Evolutionary conservation across 2,329 filamentous ascomycete genomes (phyloP).

Genomic region (Drechslerella stenobrocha): DNA sequence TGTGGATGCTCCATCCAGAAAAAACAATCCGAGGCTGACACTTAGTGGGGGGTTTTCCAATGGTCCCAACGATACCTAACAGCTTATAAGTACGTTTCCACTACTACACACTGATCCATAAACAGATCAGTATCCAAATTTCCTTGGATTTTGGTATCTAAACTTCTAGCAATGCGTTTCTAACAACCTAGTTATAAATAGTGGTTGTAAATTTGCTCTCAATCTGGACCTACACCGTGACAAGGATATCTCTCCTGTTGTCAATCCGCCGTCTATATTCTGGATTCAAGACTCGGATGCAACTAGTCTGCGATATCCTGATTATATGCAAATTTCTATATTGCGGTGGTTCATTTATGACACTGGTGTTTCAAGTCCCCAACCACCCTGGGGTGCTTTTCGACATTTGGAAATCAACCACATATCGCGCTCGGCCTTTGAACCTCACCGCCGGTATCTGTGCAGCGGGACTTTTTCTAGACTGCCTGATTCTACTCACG

Average conservation of each 20-base stretch:
- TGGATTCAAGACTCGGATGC: slow-evolving; percentile 36
- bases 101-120: no score
- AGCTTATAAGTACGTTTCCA: slow-evolving; percentile 35
- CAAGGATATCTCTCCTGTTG: slow-evolving; percentile 30
- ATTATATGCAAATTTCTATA: slow-evolving; percentile 40
- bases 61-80: no score
- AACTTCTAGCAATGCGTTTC: no score
- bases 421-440: slow-evolving; percentile 32
- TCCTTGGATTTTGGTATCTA: no score
- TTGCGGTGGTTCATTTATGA: slow-evolving; percentile 23
- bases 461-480: slow-evolving; percentile 27
- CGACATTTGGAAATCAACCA: slow-evolving; percentile 41
- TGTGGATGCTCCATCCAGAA: no score
- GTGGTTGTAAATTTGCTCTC: slow-evolving; percentile 36
- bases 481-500: slow-evolving; percentile 39
- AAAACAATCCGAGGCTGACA: no score
- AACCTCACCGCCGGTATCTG: slow-evolving; percentile 36
- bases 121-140: no score
- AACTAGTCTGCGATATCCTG: slow-evolving; percentile 32
- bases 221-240: slow-evolving; percentile 43
- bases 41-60: no score
- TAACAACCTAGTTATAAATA: slow-evolving; percentile 10
- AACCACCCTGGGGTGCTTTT: slow-evolving; percentile 36
- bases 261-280: slow-evolving; percentile 44
- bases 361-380: slow-evolving; percentile 39